phyloP scores from a whole-genome alignment of 345 rosid genomes.

The Firmiana major region DNA sequence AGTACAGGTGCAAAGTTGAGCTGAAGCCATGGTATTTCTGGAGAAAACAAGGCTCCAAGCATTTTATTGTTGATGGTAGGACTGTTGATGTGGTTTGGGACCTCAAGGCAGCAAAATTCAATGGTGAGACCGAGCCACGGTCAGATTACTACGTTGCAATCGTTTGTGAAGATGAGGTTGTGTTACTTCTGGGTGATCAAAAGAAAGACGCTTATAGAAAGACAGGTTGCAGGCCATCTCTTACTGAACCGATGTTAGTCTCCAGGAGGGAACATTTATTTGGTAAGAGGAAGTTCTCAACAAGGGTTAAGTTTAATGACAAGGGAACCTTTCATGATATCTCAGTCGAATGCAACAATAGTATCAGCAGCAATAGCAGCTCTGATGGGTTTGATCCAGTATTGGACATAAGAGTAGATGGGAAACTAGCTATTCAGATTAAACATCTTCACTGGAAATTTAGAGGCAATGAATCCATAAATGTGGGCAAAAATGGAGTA shows the following conservation, averaged over 20 bases:
- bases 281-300: slow-evolving; percentile 45
- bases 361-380: not conserved
- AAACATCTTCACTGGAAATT: slow-evolving; percentile 61
- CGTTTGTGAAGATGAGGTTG: slow-evolving; percentile 52
- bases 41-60: slow-evolving; percentile 58
- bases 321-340: slow-evolving; percentile 36
- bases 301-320: slow-evolving; percentile 39
- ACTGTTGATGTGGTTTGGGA: slow-evolving; percentile 48
- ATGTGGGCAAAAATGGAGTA: slow-evolving; percentile 28
- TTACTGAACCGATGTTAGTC: slow-evolving; percentile 42
- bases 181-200: slow-evolving; percentile 40
- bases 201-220: slow-evolving; percentile 43
- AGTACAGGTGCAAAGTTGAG: slow-evolving; percentile 38
- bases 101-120: slow-evolving; percentile 46
- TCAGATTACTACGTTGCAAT: slow-evolving; percentile 54
- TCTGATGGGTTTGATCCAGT: slow-evolving; percentile 31
- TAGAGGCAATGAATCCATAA: slow-evolving; percentile 46
- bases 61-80: slow-evolving; percentile 35
- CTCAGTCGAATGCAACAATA: slow-evolving; percentile 34
- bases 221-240: slow-evolving; percentile 51
- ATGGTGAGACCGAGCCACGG: slow-evolving; percentile 47
- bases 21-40: slow-evolving; percentile 61
- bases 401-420: slow-evolving; percentile 49
- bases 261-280: slow-evolving; percentile 51
- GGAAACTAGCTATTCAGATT: slow-evolving; percentile 33